phyloP scores from a whole-genome alignment of 2,329 filamentous ascomycete genomes.

The Penicillium sp. region DNA sequence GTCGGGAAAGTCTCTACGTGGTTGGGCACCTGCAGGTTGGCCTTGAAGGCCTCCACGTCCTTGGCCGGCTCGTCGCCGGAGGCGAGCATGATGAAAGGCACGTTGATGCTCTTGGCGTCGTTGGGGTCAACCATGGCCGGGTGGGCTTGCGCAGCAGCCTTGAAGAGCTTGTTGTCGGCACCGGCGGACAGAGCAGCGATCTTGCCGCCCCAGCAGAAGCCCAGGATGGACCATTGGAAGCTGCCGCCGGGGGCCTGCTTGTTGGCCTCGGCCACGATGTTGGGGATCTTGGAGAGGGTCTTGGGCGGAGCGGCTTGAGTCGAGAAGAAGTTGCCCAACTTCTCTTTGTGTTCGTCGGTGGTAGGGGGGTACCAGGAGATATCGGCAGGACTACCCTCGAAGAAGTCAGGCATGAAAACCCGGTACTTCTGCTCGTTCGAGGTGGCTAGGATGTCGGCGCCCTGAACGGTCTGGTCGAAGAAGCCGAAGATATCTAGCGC shows the following conservation, averaged over 20 bases:
- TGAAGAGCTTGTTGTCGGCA: slow-evolving; percentile 52
- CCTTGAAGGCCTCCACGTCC: slow-evolving; percentile 43
- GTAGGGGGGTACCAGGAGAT: slow-evolving; percentile 61
- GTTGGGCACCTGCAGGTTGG: slow-evolving; percentile 39
- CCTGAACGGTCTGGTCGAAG: slow-evolving; percentile 62
- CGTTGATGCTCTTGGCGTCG: slow-evolving; percentile 55
- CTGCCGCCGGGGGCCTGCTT: slow-evolving; percentile 39
- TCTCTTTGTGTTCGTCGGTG: slow-evolving; percentile 59
- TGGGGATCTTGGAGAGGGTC: slow-evolving; percentile 55
- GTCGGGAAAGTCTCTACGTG: slow-evolving; percentile 45
- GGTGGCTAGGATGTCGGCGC: slow-evolving; percentile 61
- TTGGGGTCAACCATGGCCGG: slow-evolving; percentile 61
- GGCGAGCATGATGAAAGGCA: slow-evolving; percentile 58
- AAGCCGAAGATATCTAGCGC: slow-evolving; percentile 60
- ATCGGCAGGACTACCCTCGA: slow-evolving; percentile 69
- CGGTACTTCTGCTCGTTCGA: slow-evolving; percentile 67
- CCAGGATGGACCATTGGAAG: slow-evolving; percentile 60
- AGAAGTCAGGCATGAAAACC: slow-evolving; percentile 91
- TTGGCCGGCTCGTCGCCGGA: slow-evolving; percentile 56
- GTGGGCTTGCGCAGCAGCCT: slow-evolving; percentile 56
- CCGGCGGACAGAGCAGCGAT: slow-evolving; percentile 56
- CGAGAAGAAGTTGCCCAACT: slow-evolving; percentile 59
- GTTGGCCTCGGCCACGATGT: slow-evolving; percentile 55
- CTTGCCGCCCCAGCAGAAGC: slow-evolving; percentile 62
- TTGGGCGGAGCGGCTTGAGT: slow-evolving; percentile 58